Evolutionary conservation across 306 rosid species (phyloP).

Genomic region (Sicyos edulis): DNA sequence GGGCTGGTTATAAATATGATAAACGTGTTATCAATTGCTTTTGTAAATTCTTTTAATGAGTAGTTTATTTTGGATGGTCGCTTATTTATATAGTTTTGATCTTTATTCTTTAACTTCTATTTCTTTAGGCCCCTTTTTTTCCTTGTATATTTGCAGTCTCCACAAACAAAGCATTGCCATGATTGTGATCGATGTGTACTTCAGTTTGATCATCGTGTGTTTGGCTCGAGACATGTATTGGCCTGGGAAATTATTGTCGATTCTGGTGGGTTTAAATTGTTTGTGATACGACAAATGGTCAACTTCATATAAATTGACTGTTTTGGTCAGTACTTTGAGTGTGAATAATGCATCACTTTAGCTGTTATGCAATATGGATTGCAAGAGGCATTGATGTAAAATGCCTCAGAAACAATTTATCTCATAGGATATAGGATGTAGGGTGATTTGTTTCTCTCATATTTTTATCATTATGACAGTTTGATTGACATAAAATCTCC

Average conservation of each 20-base stretch:
- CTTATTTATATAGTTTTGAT: too few relatives aligned
- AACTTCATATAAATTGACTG: neutral
- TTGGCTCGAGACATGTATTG: slow-evolving; percentile 98
- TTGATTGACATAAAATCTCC: neutral
- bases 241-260: slow-evolving; percentile 81
- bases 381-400: too few relatives aligned
- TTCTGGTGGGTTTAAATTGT: slow-evolving; percentile 76
- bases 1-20: slow-evolving; percentile 4
- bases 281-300: neutral
- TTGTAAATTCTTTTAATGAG: neutral
- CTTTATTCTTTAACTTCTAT: too few relatives aligned
- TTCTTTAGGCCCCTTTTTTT: too few relatives aligned
- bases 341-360: too few relatives aligned
- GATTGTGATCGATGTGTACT: too few relatives aligned
- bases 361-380: too few relatives aligned
- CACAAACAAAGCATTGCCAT: too few relatives aligned
- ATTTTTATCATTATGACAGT: neutral
- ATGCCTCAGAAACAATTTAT: too few relatives aligned
- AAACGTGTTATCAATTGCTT: neutral
- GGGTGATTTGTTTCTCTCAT: neutral
- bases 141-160: too few relatives aligned
- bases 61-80: neutral
- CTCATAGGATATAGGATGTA: too few relatives aligned
- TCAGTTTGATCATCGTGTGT: slow-evolving; percentile 98
- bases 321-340: too few relatives aligned